These are phyloP conservation scores for Zymoseptoria crescenta DNA, from an alignment of 2,329 filamentous ascomycete species.

Conservation along the genomic window DNA sequence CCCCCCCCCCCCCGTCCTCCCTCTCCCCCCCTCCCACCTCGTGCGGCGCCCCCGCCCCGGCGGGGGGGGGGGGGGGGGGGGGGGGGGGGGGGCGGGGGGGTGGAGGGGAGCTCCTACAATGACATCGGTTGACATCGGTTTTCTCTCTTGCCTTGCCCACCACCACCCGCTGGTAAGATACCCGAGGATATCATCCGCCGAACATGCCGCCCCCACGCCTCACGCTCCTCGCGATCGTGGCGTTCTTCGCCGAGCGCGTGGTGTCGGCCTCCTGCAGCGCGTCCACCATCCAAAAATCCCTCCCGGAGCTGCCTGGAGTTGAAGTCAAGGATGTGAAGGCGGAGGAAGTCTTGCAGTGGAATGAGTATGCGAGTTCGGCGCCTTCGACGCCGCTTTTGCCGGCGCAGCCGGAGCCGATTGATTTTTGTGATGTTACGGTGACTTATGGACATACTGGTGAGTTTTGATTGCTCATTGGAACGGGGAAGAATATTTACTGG, in stretches of 20 bases:
- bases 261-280: neutral
- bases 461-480: conserved; percentile 19
- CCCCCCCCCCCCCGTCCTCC: too few species aligned
- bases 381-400: conserved; percentile 7
- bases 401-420: conserved; percentile 4
- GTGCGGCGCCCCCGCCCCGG: too few species aligned
- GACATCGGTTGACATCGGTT: too few species aligned
- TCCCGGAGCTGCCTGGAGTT: conserved; percentile 1
- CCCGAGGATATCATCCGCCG: neutral
- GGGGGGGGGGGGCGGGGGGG: too few species aligned
- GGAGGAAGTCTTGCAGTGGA: conserved; percentile 7
- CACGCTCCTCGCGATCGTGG: neutral
- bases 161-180: neutral
- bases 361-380: conserved; percentile 5
- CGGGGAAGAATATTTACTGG: neutral
- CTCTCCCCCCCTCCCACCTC: too few species aligned
- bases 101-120: too few species aligned
- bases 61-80: too few species aligned
- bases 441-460: conserved; percentile 31
- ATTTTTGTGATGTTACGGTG: conserved; percentile 32
- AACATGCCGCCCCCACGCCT: neutral
- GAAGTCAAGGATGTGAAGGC: conserved; percentile 2
- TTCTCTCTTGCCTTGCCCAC: neutral
- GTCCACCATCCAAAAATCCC: neutral
- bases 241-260: neutral